Conservation (phyloP, 495 filamentous ascomycete species). For the Neurospora terricola region DNA sequence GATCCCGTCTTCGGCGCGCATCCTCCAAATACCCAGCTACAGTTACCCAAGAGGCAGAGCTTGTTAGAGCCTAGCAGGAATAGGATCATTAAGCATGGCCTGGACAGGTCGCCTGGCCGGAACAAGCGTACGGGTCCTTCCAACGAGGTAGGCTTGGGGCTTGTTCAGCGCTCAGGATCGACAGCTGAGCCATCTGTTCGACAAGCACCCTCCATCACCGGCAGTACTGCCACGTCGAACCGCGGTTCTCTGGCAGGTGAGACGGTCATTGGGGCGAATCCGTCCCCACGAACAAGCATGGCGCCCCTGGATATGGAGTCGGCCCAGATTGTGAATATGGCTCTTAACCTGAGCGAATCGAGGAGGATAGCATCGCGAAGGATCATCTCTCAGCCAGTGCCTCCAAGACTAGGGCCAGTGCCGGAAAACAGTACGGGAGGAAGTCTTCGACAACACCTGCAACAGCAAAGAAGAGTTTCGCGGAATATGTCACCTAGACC, state of each 20-base stretch:
- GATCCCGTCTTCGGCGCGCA: slow-evolving; percentile 19
- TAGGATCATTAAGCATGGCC: background rate
- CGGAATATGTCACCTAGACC: slow-evolving; percentile 49
- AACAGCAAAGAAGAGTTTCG: slow-evolving; percentile 51
- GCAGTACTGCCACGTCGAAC: slow-evolving; percentile 6
- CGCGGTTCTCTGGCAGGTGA: slow-evolving; percentile 12
- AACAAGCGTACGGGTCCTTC: background rate
- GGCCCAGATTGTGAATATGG: slow-evolving; percentile 81
- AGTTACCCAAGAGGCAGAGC: slow-evolving; percentile 5
- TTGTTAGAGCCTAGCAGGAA: slow-evolving; percentile 7
- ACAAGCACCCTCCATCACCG: background rate
- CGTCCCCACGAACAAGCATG: slow-evolving; percentile 10
- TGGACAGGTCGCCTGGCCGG: slow-evolving; percentile 3
- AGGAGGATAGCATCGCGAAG: slow-evolving; percentile 52
- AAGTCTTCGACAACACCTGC: slow-evolving; percentile 54
- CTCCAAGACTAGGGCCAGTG: slow-evolving; percentile 34
- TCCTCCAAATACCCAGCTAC: background rate
- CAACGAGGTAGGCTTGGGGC: background rate
- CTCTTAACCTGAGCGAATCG: slow-evolving; percentile 79
- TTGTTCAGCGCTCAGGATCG: background rate
- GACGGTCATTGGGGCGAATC: slow-evolving; percentile 7
- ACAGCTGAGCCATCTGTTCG: background rate
- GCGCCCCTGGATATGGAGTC: slow-evolving; percentile 56
- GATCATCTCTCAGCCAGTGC: slow-evolving; percentile 39
- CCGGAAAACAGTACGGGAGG: slow-evolving; percentile 37